These are phyloP conservation scores for Geosiphon pyriformis DNA, from an alignment of 192 early-diverging fungal species.

Conservation along the genomic window DNA sequence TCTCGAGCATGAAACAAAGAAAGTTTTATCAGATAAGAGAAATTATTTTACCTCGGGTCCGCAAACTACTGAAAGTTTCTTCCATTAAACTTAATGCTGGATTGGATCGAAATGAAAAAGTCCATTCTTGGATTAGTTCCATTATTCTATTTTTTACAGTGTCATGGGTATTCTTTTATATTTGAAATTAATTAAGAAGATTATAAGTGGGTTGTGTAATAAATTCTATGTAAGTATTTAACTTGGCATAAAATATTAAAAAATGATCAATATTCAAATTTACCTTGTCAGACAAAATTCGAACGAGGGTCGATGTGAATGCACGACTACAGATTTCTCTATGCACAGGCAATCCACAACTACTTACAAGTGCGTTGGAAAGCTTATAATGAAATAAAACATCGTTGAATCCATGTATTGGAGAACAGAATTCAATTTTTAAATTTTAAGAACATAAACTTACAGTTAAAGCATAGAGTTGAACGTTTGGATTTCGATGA, in stretches of 20 bases:
- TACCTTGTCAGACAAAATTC: slow-evolving; percentile 68
- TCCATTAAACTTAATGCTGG: slow-evolving; percentile 76
- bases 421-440: slow-evolving; percentile 28
- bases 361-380: slow-evolving; percentile 86
- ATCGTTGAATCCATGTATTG: slow-evolving; percentile 13
- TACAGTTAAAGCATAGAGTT: slow-evolving; percentile 63
- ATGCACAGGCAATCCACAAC: slow-evolving; percentile 74
- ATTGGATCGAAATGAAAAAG: slow-evolving; percentile 75
- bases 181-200: not conserved
- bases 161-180: slow-evolving; percentile 59
- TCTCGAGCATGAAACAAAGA: not conserved
- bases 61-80: slow-evolving; percentile 59
- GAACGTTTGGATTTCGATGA: slow-evolving; percentile 78
- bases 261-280: no score
- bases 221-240: slow-evolving; percentile 9
- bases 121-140: slow-evolving; percentile 89
- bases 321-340: slow-evolving; percentile 82
- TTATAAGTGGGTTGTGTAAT: not conserved
- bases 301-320: slow-evolving; percentile 74
- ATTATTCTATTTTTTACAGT: slow-evolving; percentile 74
- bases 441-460: slow-evolving; percentile 14
- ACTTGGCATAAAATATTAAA: no score
- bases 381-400: slow-evolving; percentile 45
- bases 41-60: slow-evolving; percentile 40
- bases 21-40: not conserved